Conservation (phyloP, 768 basidiomycete species). For the Termitomyces sp. region DNA sequence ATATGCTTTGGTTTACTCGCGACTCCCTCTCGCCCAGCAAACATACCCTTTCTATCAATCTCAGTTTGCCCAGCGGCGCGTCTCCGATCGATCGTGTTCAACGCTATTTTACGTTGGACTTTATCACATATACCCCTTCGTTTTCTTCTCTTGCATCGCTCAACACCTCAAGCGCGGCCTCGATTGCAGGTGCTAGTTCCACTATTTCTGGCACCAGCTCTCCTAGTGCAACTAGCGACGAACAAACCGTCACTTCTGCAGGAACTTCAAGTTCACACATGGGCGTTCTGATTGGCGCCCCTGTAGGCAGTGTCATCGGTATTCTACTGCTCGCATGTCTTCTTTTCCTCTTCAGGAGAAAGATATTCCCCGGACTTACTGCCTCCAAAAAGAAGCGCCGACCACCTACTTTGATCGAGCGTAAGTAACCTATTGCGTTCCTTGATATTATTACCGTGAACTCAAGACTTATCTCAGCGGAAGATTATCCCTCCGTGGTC, state of each 20-base stretch:
- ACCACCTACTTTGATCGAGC: not conserved
- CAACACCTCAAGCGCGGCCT: not conserved
- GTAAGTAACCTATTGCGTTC: not conserved
- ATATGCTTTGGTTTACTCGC: not conserved
- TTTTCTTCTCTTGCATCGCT: not conserved
- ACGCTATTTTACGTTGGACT: not conserved
- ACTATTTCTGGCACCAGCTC: too few relatives aligned
- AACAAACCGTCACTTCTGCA: too few relatives aligned
- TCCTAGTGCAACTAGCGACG: too few relatives aligned
- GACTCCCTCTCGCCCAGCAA: not conserved
- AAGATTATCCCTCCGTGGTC: not conserved
- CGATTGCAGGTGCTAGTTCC: too few relatives aligned
- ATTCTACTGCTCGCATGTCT: not conserved
- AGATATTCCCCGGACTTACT: not conserved
- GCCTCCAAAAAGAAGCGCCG: not conserved
- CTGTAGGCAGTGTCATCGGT: not conserved
- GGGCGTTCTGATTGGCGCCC: not conserved
- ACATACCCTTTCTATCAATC: too few relatives aligned
- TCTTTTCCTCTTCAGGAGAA: not conserved
- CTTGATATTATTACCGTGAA: too few relatives aligned
- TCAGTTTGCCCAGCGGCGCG: too few relatives aligned
- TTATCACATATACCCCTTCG: not conserved
- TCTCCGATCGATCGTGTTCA: too few relatives aligned
- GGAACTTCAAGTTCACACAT: too few relatives aligned
- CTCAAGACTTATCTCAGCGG: not conserved